Evolutionary conservation across 2,329 filamentous ascomycete species (phyloP).

Genomic region (Curvularia verruculosa): DNA sequence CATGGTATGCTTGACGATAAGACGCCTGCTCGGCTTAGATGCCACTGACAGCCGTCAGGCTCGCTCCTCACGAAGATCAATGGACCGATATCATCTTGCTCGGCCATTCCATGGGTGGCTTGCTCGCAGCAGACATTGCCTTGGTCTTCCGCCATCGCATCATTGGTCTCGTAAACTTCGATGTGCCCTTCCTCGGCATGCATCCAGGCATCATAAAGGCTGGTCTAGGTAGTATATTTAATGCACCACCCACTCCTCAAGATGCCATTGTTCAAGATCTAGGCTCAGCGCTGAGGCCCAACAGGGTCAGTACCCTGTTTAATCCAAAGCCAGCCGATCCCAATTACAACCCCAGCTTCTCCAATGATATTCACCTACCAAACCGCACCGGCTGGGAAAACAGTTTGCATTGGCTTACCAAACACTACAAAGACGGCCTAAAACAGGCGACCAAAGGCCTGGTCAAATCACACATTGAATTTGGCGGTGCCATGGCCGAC

Average conservation of each 20-base stretch:
- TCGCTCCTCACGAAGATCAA: slow-evolving; percentile 74
- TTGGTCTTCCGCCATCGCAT: slow-evolving; percentile 78
- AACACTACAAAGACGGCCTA: slow-evolving; percentile 75
- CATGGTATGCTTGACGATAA: slow-evolving; percentile 64
- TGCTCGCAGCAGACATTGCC: slow-evolving; percentile 79
- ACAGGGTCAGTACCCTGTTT: slow-evolving; percentile 46
- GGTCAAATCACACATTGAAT: slow-evolving; percentile 81
- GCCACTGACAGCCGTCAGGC: slow-evolving; percentile 54
- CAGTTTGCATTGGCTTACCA: slow-evolving; percentile 77
- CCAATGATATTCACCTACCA: slow-evolving; percentile 73
- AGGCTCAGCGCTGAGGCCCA: slow-evolving; percentile 29
- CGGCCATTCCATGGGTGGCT: slow-evolving; percentile 88
- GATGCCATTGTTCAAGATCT: slow-evolving; percentile 27
- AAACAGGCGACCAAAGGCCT: slow-evolving; percentile 73
- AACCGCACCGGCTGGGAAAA: slow-evolving; percentile 72
- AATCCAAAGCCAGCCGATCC: slow-evolving; percentile 56
- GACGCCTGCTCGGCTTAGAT: not conserved
- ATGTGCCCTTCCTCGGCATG: slow-evolving; percentile 85
- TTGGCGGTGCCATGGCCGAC: slow-evolving; percentile 80
- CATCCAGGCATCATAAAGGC: slow-evolving; percentile 87
- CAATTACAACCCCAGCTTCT: slow-evolving; percentile 76
- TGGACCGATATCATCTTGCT: slow-evolving; percentile 81
- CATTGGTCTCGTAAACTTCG: slow-evolving; percentile 79
- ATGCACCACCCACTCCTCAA: slow-evolving; percentile 47
- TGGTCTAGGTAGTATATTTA: slow-evolving; percentile 79